Conservation (phyloP, 805 yeast species). For the Groenewaldozyma salmanticensis region DNA sequence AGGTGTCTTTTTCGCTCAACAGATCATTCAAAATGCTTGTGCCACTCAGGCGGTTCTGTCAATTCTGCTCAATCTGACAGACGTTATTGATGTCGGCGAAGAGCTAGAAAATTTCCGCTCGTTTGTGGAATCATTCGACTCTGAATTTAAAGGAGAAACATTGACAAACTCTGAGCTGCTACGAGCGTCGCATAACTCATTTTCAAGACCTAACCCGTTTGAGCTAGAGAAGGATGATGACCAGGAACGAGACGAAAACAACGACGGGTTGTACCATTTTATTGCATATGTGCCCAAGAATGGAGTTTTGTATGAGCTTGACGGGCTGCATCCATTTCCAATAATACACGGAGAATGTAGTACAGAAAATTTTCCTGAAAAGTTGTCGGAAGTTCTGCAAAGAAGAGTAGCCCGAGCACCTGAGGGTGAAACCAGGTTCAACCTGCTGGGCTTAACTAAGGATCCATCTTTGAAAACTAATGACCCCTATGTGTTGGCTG, state of each 20-base stretch:
- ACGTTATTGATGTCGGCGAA: constrained; percentile 37
- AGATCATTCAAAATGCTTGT: constrained; percentile 58
- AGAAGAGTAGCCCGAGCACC: constrained; percentile 39
- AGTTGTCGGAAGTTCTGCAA: constrained; percentile 36
- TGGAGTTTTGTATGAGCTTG: constrained; percentile 47
- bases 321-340: constrained; percentile 49
- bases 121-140: constrained; percentile 45
- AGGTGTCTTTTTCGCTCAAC: constrained; percentile 49
- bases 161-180: constrained; percentile 49
- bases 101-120: constrained; percentile 38
- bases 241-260: constrained; percentile 28
- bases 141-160: constrained; percentile 51
- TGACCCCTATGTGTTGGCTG: constrained; percentile 30
- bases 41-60: constrained; percentile 66
- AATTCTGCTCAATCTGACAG: constrained; percentile 38
- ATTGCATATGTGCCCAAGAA: constrained; percentile 42
- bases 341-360: constrained; percentile 41
- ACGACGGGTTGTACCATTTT: constrained; percentile 52
- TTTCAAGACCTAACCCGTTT: constrained; percentile 44
- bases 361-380: constrained; percentile 33
- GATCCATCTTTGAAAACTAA: constrained; percentile 38
- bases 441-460: constrained; percentile 43
- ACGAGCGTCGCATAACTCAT: constrained; percentile 50
- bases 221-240: constrained; percentile 31
- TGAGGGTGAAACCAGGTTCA: constrained; percentile 44